Evolutionary conservation across 345 rosid genomes (phyloP), one percentile per base, ranked within the genome.

Genomic region (Nasturtium officinale): DNA sequence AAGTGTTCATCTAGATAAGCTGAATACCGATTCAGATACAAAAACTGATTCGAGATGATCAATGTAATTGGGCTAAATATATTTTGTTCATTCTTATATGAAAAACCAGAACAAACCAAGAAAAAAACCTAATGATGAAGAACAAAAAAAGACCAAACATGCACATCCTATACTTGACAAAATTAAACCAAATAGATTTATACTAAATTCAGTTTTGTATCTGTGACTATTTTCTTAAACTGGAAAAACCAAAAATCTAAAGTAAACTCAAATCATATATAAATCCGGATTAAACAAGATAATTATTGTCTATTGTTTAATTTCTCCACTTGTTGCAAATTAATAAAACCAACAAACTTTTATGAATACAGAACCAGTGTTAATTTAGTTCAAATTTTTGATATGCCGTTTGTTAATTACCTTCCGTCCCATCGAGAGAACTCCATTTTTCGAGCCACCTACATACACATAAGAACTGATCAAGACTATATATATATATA

Each of bases 361-460:
- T 42, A 3, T 38, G 9, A 26, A 46, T 64, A 65, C 43, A 64
- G 10, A 28, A 26, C 63, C 54, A 55, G 30, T 57, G 21, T 23
- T 55, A 28, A 28, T 29, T 68, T 5, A 43, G 2, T 18, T 18
- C 6, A 29, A 30, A 45, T 23, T 45, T 8, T 57, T 9, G 48
- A 26, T 71, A 23, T 50, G 43, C 20, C 23, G 16, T 46, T 43
- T 15, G 17, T 43, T n/a, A 43, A 2, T 43, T 73, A 73, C 77
- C 77, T 74, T 73, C 9, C 77, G 51, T 73, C 42, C 72, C 37
- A 28, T 55, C 40, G 23, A 65, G 25, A 73, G 65, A 55, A 64
- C 48, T 46, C 16, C 72, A 46, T 58, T 29, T 4, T n/a, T 3
- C 32, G 58, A 47, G 11, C 65, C 59, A 16, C 65, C 77, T 73